Percentiles rank a stretch among this genome's conserved stretches.
These are phyloP conservation scores for Capronia coronata DNA, from an alignment of 2,329 filamentous ascomycete genomes.

Conservation along the genomic window DNA sequence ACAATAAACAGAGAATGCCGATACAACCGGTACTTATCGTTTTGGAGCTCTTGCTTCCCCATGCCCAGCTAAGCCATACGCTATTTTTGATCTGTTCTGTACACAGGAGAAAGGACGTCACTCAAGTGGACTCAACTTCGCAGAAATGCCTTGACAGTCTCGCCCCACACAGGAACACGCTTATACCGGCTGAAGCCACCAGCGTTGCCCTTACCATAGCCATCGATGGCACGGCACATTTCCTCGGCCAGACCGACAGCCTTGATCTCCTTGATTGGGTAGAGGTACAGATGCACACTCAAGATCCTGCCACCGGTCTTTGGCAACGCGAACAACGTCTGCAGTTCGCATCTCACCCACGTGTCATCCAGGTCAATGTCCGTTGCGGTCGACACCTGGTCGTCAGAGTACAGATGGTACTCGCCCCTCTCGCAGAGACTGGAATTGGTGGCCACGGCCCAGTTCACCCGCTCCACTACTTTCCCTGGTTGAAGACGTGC, in stretches of 20 bases:
- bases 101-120: too few relatives aligned
- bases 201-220: conserved; percentile 1
- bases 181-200: conserved; percentile 1
- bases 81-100: too few relatives aligned
- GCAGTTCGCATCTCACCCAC: conserved; percentile 1
- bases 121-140: background rate
- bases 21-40: too few relatives aligned
- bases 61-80: too few relatives aligned
- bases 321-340: conserved; percentile 1
- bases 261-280: background rate
- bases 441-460: background rate
- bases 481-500: background rate
- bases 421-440: background rate
- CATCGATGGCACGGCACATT: conserved; percentile 1
- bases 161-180: background rate
- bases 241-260: background rate
- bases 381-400: background rate
- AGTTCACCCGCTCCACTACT: background rate
- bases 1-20: too few relatives aligned
- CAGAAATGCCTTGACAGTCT: background rate
- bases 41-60: too few relatives aligned
- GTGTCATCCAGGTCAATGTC: background rate
- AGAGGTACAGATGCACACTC: conserved; percentile 1
- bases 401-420: background rate
- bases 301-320: background rate